Base-by-base conservation (phyloP, 1,284 basidiomycete species). In the Peniophora sp. region DNA sequence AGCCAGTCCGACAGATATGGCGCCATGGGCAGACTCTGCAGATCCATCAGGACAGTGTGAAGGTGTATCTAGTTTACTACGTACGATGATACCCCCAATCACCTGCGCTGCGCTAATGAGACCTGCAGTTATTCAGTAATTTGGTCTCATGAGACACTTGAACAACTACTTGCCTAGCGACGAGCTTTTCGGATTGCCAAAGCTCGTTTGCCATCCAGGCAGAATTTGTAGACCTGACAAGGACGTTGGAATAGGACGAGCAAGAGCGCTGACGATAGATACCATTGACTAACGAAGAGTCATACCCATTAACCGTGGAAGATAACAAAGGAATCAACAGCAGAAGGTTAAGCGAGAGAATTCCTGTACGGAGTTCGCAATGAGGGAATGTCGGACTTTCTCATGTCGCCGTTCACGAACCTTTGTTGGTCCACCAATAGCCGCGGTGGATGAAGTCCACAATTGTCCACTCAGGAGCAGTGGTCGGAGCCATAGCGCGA, bases 271-370 rank as follows among this genome's bases (percentile, higher is more conserved):
- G 6, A 5, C 36, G 41, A 19, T 16, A 2, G 19, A 50, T 58
- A 81, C 82, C 81, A 58, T 85, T 83, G 20, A 83, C 70, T 36
- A 83, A 62, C 11, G 81, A 84, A 2, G 79, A 79, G 58, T 83
- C 78, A 45, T 81, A 69, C 34, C 82, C 82, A 63, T 84, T 84
- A 43, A 77, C 74, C 1, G 73, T 67, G 6, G 81, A 75, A 10
- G 82, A 83, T 48, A 83, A 58, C 3, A 85, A 67, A 2, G 82
- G 81, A 14, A 84, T 64, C 14, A 82, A 49, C 23, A 85, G 67
- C 58, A 73, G 79, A 5, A 84, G 52, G 62, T 85, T 85, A 32
- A 85, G 64, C 41, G 75, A 50, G 17, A 83, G 65, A 43, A 85
- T 79, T 27, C 82, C 83, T 85, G 46, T 24, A 24, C 24, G 16